phyloP scores from a whole-genome alignment of 805 yeast species.

The Brettanomyces bruxellensis region DNA sequence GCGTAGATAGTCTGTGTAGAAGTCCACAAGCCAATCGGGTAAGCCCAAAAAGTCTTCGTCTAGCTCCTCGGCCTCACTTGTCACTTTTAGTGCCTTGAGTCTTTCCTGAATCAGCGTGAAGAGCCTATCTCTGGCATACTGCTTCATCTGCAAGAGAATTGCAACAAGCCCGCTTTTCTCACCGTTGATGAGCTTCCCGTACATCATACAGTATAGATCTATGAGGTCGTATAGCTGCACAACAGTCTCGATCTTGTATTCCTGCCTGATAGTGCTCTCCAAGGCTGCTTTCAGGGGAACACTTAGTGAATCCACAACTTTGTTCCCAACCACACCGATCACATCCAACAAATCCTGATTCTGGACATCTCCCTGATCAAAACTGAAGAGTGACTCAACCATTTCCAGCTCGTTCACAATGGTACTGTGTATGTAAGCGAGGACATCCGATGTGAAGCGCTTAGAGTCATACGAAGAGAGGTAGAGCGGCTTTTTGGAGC shows the following conservation, averaged over 20 bases:
- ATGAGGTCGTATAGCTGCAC: constrained; percentile 55
- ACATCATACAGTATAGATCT: constrained; percentile 64
- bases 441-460: constrained; percentile 74
- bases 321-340: constrained; percentile 33
- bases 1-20: constrained; percentile 50
- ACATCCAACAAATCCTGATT: constrained; percentile 15
- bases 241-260: constrained; percentile 45
- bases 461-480: constrained; percentile 71
- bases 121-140: constrained; percentile 29
- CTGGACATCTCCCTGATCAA: constrained; percentile 18
- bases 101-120: constrained; percentile 26
- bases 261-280: constrained; percentile 62
- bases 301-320: constrained; percentile 44
- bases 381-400: constrained; percentile 50
- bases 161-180: constrained; percentile 12
- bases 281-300: constrained; percentile 54
- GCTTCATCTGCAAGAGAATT: constrained; percentile 25
- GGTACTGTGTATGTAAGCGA: constrained; percentile 81
- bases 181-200: constrained; percentile 32
- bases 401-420: constrained; percentile 84
- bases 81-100: constrained; percentile 27
- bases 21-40: constrained; percentile 77
- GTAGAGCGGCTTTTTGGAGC: constrained; percentile 36
- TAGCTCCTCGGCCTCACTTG: constrained; percentile 25
- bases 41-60: constrained; percentile 52